A percentile compares a stretch with the other conserved stretches of the same genome.
These are phyloP conservation scores for Sporisorium exsertum DNA, from an alignment of 1,284 basidiomycete species.

Conservation along the genomic window DNA sequence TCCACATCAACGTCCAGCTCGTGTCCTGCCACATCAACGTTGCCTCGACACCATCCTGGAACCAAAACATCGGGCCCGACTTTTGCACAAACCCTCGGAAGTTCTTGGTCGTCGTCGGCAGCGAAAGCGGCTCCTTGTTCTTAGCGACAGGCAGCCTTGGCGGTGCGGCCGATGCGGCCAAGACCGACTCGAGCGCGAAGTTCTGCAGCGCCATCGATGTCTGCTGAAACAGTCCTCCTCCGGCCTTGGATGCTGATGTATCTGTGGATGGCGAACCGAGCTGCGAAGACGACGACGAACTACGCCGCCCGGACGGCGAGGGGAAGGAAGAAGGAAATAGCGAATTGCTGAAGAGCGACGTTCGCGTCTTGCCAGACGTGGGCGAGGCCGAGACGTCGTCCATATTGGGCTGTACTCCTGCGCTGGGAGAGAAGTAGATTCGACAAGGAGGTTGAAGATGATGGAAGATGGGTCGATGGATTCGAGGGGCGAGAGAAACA, in stretches of 20 bases:
- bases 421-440: neutral
- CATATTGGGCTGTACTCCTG: conserved; percentile 17
- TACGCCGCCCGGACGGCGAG: conserved; percentile 12
- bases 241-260: conserved; percentile 7
- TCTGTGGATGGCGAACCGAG: conserved; percentile 19
- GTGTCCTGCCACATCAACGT: conserved; percentile 68
- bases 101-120: conserved; percentile 65
- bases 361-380: conserved; percentile 29
- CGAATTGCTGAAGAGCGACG: conserved; percentile 43
- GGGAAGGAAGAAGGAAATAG: conserved; percentile 22
- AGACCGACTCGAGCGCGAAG: conserved; percentile 58
- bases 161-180: conserved; percentile 57
- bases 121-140: conserved; percentile 64
- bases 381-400: conserved; percentile 37
- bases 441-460: neutral
- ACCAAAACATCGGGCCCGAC: conserved; percentile 65
- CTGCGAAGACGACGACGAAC: conserved; percentile 32
- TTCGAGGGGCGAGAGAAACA: neutral
- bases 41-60: conserved; percentile 66
- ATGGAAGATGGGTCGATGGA: neutral
- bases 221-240: conserved; percentile 39
- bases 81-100: conserved; percentile 68
- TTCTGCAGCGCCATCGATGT: conserved; percentile 54
- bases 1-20: conserved; percentile 67
- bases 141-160: conserved; percentile 61